Evolutionary conservation across 345 rosid genomes (phyloP), one percentile per base, ranked within the genome.

Genomic region (Acer saccharum): DNA sequence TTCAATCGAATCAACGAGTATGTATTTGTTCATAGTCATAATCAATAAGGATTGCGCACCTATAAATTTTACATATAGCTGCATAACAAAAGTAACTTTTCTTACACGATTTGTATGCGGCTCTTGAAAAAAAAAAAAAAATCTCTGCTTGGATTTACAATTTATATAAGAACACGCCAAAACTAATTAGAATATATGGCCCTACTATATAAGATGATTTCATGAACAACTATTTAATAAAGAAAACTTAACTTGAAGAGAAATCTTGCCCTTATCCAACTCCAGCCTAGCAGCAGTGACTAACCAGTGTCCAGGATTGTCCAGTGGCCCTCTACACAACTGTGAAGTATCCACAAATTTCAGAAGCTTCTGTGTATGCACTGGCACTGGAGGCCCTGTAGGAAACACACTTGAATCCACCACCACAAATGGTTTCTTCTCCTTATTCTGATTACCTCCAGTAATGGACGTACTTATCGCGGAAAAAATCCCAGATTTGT

Each of bases 231-330:
- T 62, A 65, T 83, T 86, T 48, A 94, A 69, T 62, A 96, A 80
- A 39, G 97, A 86, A 79, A 96, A 96, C 86, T 94, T 94, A 46
- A 90, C 98, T 21, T 87, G 93, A 52, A 94, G 65, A 76, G 91
- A 84, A 23, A 94, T 89, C 84, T 94, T 96, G 17, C 98, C 97
- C 72, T 81, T 90, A 35, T 92, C 95, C 81, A 91, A 55, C 10
- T 91, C 85, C 67, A 96, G 83, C 86, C 84, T 84, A 62, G 92
- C 95, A 48, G 95, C 98, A 3, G 95, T 94, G 17, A 91, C 93
- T 62, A 94, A 75, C 99, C 99, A 96, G 78, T 96, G 92, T 32
- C 99, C 99, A 3, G 99, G 99, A 65, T 88, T 87, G 71, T 96
- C 90, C 77, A 86, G 90, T 11, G 99, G 97, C 43, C 98, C 98